Conservation (phyloP, 176 grass and related monocot genomes). For the Phoenix dactylifera region DNA sequence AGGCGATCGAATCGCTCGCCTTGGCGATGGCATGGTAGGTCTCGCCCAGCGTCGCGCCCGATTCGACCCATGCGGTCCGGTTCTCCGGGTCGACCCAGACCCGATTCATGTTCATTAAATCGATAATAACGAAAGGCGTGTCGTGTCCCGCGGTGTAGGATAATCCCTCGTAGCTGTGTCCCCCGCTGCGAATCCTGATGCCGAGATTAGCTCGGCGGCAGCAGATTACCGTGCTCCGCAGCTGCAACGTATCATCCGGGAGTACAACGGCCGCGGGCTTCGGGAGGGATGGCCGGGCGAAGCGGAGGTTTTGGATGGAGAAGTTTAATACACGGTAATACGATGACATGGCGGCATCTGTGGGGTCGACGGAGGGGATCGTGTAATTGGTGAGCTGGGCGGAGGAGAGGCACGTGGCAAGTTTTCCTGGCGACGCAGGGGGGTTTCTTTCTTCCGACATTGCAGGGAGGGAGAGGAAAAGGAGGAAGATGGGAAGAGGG, state of each 20-base stretch:
- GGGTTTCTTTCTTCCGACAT: no score
- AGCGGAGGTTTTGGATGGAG: constrained; percentile 75
- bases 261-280: constrained; percentile 40
- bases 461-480: no score
- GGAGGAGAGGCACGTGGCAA: constrained; percentile 35
- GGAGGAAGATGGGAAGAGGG: no score
- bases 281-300: constrained; percentile 12
- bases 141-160: constrained; percentile 37
- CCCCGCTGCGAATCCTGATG: constrained; percentile 68
- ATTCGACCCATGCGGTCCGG: constrained; percentile 47
- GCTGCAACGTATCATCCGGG: constrained; percentile 24
- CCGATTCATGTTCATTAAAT: constrained; percentile 43
- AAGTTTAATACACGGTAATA: constrained; percentile 18
- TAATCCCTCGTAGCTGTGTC: constrained; percentile 84
- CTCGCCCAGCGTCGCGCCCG: constrained; percentile 66
- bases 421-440: background rate
- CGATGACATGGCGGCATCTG: background rate
- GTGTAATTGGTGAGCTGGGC: constrained; percentile 54
- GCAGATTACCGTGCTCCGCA: constrained; percentile 35
- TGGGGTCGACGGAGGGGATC: constrained; percentile 4
- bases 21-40: constrained; percentile 44
- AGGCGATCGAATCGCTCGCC: constrained; percentile 27
- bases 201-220: constrained; percentile 15
- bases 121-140: constrained; percentile 35
- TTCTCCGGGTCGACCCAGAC: constrained; percentile 27